phyloP scores from a whole-genome alignment of 805 yeast species.

The Cyberlindnera mrakii region DNA sequence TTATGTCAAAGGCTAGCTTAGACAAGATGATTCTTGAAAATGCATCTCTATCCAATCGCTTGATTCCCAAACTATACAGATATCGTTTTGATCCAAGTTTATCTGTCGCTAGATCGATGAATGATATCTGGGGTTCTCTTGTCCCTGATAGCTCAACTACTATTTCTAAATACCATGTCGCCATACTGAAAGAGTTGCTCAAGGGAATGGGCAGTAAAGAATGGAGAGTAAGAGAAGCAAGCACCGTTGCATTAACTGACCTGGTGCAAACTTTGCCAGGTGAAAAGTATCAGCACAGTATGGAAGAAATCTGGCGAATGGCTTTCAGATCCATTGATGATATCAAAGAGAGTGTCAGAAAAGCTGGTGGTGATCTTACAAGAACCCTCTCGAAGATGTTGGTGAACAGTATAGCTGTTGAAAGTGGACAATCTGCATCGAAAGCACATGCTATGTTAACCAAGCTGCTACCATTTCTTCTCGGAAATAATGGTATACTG shows the following conservation, averaged over 20 bases:
- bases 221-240: conserved; percentile 92
- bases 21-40: conserved; percentile 55
- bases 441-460: conserved; percentile 43
- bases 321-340: conserved; percentile 89
- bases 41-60: conserved; percentile 44
- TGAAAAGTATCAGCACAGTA: conserved; percentile 40
- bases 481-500: conserved; percentile 72
- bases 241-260: conserved; percentile 65
- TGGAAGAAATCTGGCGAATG: conserved; percentile 79
- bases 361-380: conserved; percentile 68
- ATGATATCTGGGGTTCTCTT: conserved; percentile 77
- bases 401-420: conserved; percentile 48
- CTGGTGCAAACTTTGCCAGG: conserved; percentile 54
- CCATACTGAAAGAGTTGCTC: conserved; percentile 60
- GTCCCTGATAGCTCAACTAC: conserved; percentile 50
- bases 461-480: conserved; percentile 67
- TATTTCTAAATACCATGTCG: conserved; percentile 45
- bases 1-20: conserved; percentile 71
- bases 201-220: conserved; percentile 71
- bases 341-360: conserved; percentile 87
- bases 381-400: conserved; percentile 58
- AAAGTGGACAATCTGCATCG: conserved; percentile 32
- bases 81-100: conserved; percentile 81
- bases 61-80: conserved; percentile 78
- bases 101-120: conserved; percentile 76